Conservation (phyloP, 441 rosid genomes). For the Aleurites moluccanus region DNA sequence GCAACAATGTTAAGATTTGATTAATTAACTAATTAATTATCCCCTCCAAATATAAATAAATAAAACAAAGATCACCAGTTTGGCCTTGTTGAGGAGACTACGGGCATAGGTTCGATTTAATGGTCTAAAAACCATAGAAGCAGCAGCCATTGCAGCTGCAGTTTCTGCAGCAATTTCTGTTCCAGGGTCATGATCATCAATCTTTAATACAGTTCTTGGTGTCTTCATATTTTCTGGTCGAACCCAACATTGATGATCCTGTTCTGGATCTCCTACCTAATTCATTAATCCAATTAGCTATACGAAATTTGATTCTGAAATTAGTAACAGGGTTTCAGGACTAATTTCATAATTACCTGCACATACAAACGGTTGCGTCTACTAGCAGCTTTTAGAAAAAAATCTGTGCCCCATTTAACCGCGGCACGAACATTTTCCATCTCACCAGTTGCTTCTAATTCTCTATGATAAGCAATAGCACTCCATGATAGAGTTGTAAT, state of each 20-base stretch:
- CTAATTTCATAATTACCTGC: constrained; percentile 36
- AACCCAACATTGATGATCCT: constrained; percentile 84
- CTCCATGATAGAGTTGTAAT: constrained; percentile 79
- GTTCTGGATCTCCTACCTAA: constrained; percentile 79
- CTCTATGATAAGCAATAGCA: constrained; percentile 43
- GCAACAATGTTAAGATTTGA: not conserved
- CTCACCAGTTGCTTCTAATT: constrained; percentile 56
- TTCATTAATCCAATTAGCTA: not conserved
- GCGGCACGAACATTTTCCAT: constrained; percentile 41
- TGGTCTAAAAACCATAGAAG: constrained; percentile 66
- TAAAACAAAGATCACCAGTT: constrained; percentile 39
- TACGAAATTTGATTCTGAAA: too few species aligned
- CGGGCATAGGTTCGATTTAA: constrained; percentile 53
- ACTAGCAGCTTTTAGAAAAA: constrained; percentile 65
- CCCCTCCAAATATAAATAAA: too few species aligned
- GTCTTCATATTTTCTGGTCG: constrained; percentile 80
- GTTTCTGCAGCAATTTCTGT: constrained; percentile 89
- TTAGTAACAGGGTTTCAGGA: too few species aligned
- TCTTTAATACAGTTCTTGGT: constrained; percentile 61
- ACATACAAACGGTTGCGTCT: constrained; percentile 55
- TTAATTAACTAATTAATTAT: not conserved
- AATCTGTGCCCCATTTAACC: constrained; percentile 92
- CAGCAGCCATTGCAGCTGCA: constrained; percentile 78
- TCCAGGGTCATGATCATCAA: constrained; percentile 53
- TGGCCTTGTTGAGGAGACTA: constrained; percentile 76